Evolutionary conservation across 2,329 filamentous ascomycete genomes (phyloP).

Genomic region (Ceratocystis ficicola): DNA sequence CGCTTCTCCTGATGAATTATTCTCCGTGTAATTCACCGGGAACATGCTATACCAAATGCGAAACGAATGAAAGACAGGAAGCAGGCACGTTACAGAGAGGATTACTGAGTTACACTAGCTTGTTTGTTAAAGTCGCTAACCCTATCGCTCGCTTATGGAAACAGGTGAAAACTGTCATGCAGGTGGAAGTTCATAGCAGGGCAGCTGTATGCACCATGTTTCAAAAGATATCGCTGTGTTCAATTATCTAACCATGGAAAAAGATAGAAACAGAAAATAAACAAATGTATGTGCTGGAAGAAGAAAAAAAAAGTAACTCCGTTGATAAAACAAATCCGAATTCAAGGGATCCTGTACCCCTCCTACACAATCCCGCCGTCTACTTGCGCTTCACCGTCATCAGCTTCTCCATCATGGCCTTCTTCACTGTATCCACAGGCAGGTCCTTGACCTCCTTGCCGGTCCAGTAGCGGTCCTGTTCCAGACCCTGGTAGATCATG

Average conservation of each 20-base stretch:
- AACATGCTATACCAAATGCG: background rate
- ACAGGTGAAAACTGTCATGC: background rate
- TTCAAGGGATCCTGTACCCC: background rate
- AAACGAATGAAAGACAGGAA: background rate
- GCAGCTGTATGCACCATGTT: background rate
- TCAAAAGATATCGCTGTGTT: conserved; percentile 4
- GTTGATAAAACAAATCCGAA: too few species aligned
- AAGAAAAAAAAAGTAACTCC: background rate
- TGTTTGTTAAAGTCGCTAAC: background rate
- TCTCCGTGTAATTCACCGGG: background rate
- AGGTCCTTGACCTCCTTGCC: conserved; percentile 46
- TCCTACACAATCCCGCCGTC: background rate
- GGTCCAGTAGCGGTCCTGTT: conserved; percentile 56
- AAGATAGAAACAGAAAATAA: background rate
- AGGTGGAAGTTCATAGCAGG: background rate
- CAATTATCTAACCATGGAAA: conserved; percentile 1
- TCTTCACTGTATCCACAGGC: conserved; percentile 48
- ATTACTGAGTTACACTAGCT: background rate
- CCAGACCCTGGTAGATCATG: conserved; percentile 64
- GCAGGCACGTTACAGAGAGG: background rate
- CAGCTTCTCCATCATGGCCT: conserved; percentile 27
- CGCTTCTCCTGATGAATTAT: background rate
- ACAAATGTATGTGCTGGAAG: conserved; percentile 1
- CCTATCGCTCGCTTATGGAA: background rate
- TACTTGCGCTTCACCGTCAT: conserved; percentile 9